Base-by-base conservation (phyloP, 2,329 filamentous ascomycete genomes). In the Geosmithia putterillii region DNA sequence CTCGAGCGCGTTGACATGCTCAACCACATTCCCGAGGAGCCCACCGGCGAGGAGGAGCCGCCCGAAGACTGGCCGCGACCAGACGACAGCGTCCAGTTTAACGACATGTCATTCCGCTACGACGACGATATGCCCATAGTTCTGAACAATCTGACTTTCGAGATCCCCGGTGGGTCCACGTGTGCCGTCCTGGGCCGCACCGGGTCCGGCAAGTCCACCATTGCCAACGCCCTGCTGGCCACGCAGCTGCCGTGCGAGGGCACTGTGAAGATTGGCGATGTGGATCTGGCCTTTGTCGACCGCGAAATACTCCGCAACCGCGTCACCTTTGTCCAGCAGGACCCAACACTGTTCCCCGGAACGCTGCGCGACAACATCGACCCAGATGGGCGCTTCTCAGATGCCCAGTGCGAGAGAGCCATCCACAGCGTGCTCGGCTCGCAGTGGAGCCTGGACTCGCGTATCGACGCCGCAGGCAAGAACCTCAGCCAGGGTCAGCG, bases 1-100 rank as follows among this genome's bases (percentile, higher is more conserved):
- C 85, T 95, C 0, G 88, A 95, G 61, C 77, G 88, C 36, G 81
- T 95, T 0, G 79, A 92, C 9, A 86, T 92, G 58, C 71, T 95
- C 0, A 70, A 92, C 1, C 76, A 85, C 46, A 73, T 95, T 0
- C 83, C 89, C 15, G 77, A 86, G 55, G 88, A 95, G 57, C 66
- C 77, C 0, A 69, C 66, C 0, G 87, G 86, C 1, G 70, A 74
- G 1, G 60, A 86, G 3, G 62, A 74, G 2, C 84, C 86, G 0
- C 84, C 86, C 0, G 78, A 82, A 0, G 74, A 75, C 41, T 95
- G 88, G 88, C 88, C 88, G 0, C 71, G 71, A 0, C 80, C 79
- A 43, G 70, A 70, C 9, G 82, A 85, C 46, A 79, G 83, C 50
- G 81, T 95, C 44, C 67, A 73, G 1, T 94, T 95, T 51, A 76